Base-by-base conservation (phyloP, 1,284 basidiomycete genomes). In the Pterula multifida region DNA sequence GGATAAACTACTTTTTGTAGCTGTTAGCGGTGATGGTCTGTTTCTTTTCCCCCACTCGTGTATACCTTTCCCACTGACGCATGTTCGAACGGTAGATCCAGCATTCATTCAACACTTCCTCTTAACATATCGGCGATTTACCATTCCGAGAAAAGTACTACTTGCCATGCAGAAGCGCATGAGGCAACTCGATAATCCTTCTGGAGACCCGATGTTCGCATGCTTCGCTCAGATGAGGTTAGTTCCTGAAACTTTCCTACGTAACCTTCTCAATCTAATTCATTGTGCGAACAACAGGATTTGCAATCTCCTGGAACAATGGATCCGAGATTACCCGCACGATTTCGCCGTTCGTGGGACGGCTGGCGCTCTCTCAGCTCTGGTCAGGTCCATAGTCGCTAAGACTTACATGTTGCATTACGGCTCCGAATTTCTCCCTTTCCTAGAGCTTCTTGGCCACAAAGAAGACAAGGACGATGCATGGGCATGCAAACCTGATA, bases 191-290 rank as follows among this genome's bases (percentile, higher is more conserved):
- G 84, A 85, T 58, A 74, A 75, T 53, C 74, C 81, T 23, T 72
- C 73, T n/a, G 76, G 78, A 3, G 86, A 89, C 65, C 80, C 82
- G 0, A 83, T 88, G 78, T 85, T 89, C 63, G 80, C 85, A 9
- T 83, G 80, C 58, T 88, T 81, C 64, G 85, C 85, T 11, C 85
- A 89, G 61, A 87, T 89, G 85, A 76, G 80, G 86, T 85, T 56
- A 50, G 66, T 53, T 22, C 19, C 32, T n/a, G 9, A 6, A 42
- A 17, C 47, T 45, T 45, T n/a, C n/a, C n/a, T n/a, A n/a, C n/a
- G n/a, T n/a, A n/a, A n/a, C n/a, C n/a, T n/a, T n/a, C n/a, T 15
- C 15, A 32, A 32, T 32, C 39, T 42, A n/a, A 42, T 36, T 55
- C 17, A 47, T 51, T 51, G 59, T n/a, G 54, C 45, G 4, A 32